Evolutionary conservation across 129 eudicot genomes (phyloP).

Genomic region (Ambrosia artemisiifolia): DNA sequence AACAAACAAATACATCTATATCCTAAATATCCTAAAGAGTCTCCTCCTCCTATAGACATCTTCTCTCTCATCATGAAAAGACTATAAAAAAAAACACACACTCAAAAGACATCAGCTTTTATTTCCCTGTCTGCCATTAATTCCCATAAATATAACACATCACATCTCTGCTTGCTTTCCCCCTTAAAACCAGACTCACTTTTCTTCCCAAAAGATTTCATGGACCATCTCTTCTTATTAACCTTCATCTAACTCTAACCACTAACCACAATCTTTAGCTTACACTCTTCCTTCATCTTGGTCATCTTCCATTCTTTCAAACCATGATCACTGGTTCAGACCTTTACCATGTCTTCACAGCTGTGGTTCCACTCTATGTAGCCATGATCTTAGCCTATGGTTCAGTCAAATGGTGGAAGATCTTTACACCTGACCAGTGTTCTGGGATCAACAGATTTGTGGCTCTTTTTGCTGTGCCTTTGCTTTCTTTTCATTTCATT

Average conservation of each 20-base stretch:
- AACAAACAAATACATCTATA: no score
- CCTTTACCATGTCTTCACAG: conserved; percentile 81
- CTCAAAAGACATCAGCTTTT: conserved; percentile 62
- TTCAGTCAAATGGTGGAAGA: conserved; percentile 91
- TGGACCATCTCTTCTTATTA: neutral
- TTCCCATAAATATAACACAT: conserved; percentile 51
- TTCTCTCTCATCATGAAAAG: conserved; percentile 47
- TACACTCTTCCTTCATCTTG: conserved; percentile 24
- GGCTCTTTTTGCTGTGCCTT: conserved; percentile 81
- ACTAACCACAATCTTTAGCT: no score
- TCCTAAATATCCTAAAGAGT: no score
- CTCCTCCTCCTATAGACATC: neutral
- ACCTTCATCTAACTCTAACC: neutral
- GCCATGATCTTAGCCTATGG: conserved; percentile 93
- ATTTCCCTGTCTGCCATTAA: conserved; percentile 78
- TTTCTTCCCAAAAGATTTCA: conserved; percentile 15
- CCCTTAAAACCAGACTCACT: conserved; percentile 43
- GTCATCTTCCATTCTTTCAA: neutral
- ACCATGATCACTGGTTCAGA: conserved; percentile 61
- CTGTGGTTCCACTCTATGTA: conserved; percentile 86
- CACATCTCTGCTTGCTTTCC: conserved; percentile 32
- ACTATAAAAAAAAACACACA: conserved; percentile 34
- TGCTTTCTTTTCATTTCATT: conserved; percentile 84
- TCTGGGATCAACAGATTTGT: conserved; percentile 93
- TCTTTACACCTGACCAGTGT: conserved; percentile 83